Evolutionary conservation across 2,329 filamentous ascomycete species (phyloP), one percentile per base, ranked within the genome.

Genomic region (Dactylellina cionopaga): DNA sequence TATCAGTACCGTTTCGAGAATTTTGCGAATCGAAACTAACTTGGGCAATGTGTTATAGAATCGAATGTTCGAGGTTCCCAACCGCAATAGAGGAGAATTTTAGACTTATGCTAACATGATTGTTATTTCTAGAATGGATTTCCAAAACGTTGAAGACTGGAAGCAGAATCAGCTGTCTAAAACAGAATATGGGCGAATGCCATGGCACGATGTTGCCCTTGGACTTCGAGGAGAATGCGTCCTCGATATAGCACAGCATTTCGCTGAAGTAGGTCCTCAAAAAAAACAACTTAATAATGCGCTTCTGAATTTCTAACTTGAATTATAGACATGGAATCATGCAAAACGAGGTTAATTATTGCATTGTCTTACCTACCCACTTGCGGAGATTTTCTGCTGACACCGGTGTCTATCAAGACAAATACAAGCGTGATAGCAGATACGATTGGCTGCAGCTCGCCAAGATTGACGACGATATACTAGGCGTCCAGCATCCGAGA

Each of bases 191-290:
- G 93, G 93, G 5, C 89, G 95, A 27, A 98, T 99, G 95, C 94
- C 94, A 0, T 99, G 95, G 95, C 93, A 98, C 79, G 95, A 99
- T 79, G 92, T 97, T 2, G 86, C 91, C 7, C 96, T 98, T 90
- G 92, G 90, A 10, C 77, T 97, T n/a, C 86, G 95, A 66, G 94
- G 95, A 0, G 92, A 93, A 15, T 91, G 89, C 75, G 91, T 96
- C 9, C 92, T 94, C 79, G 94, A 98, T 78, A 95, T 99, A 76
- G 93, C 93, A 0, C 93, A 97, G 81, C 93, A 98, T 79, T 99
- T 98, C 77, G 88, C 96, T 6, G 75, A 74, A 31, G 70, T 75
- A 43, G 17, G 70, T 51, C 33, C 37, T 22, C 0, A 15, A 37
- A 29, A 31, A 13, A 11, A 2, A 25, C 2, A 2, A 27, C 2